Conservation (phyloP, 2,329 filamentous ascomycete genomes). For the Gaeumannomyces sp. region DNA sequence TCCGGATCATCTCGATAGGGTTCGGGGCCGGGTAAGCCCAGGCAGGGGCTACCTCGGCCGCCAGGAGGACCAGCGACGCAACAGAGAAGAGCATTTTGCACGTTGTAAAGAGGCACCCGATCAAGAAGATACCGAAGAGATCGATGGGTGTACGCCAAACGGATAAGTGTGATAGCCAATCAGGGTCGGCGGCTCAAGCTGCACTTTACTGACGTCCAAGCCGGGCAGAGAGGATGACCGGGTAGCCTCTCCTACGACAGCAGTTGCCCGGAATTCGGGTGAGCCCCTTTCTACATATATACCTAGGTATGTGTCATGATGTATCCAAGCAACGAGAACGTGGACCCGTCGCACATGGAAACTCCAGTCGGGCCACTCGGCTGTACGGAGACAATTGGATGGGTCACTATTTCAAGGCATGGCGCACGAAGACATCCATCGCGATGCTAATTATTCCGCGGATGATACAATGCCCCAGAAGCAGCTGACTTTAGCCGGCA, state of each 20-base stretch:
- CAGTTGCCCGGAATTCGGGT: not conserved
- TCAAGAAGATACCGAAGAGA: not conserved
- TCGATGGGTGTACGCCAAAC: not conserved
- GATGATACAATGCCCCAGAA: not conserved
- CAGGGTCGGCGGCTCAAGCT: too few species aligned
- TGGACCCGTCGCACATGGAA: not conserved
- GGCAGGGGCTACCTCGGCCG: constrained; percentile 3
- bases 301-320: not conserved
- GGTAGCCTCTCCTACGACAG: not conserved
- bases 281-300: not conserved
- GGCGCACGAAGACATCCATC: not conserved
- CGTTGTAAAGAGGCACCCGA: constrained; percentile 7
- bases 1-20: constrained; percentile 35
- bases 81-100: not conserved
- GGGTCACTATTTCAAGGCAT: not conserved
- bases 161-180: too few species aligned
- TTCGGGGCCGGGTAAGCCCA: constrained; percentile 13
- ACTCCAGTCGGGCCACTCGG: not conserved
- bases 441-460: not conserved
- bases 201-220: too few species aligned
- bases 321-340: not conserved
- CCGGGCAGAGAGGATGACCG: not conserved
- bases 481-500: not conserved
- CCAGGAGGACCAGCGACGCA: constrained; percentile 11
- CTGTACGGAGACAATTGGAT: not conserved